Percentiles rank a stretch among this genome's conserved stretches.
Conservation (phyloP, 2,329 filamentous ascomycete species). For the Diaporthe aspalathi region DNA sequence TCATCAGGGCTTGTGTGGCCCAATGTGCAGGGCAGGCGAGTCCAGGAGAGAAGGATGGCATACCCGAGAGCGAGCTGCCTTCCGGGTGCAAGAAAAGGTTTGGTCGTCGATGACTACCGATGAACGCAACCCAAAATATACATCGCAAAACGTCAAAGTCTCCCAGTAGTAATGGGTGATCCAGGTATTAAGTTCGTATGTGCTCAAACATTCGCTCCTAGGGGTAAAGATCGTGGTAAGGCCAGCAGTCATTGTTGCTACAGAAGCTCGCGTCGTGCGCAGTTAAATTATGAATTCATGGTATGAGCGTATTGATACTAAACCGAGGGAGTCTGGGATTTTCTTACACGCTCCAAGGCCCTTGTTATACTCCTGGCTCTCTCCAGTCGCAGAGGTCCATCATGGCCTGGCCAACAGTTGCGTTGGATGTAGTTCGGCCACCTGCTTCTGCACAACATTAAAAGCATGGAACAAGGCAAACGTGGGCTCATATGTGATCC, state of each 20-base stretch:
- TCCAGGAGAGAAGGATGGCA: not conserved
- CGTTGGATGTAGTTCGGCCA: too few species aligned
- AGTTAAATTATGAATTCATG: too few species aligned
- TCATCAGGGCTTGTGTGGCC: not conserved
- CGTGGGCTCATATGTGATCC: too few species aligned
- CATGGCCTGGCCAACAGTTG: too few species aligned
- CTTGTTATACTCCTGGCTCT: too few species aligned
- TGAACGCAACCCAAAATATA: not conserved
- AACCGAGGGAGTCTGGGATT: too few species aligned
- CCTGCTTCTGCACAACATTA: too few species aligned
- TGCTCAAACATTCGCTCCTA: not conserved
- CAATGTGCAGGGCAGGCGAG: not conserved
- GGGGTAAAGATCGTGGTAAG: not conserved
- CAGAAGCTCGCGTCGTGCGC: not conserved
- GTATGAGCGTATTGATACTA: too few species aligned
- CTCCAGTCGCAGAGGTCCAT: too few species aligned
- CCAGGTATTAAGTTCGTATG: not conserved
- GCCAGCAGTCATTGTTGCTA: not conserved
- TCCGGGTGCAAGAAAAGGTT: not conserved
- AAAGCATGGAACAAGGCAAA: too few species aligned
- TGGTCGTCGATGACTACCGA: not conserved
- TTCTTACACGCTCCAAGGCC: too few species aligned
- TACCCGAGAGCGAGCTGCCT: not conserved
- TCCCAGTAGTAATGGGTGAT: accelerated
- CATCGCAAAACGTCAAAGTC: too few species aligned